Evolutionary conservation across 352 stramenopile species (phyloP).

Genomic region (Phytophthora tentaculata): DNA sequence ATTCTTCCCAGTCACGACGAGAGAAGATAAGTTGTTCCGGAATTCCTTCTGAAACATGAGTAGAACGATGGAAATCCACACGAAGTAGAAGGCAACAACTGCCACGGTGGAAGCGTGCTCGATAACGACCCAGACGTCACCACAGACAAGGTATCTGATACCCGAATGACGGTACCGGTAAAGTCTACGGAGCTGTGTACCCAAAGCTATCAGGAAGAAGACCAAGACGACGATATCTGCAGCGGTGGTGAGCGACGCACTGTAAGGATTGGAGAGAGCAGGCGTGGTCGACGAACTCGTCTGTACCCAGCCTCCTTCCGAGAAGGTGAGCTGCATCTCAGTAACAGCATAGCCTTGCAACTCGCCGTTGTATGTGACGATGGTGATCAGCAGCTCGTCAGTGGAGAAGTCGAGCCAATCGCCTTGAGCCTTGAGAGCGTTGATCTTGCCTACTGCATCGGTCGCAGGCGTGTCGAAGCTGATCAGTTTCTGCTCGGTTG

Average conservation of each 20-base stretch:
- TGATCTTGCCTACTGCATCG: constrained; percentile 31
- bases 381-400: constrained; percentile 46
- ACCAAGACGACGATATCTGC: constrained; percentile 47
- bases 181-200: constrained; percentile 25
- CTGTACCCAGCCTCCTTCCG: constrained; percentile 42
- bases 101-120: constrained; percentile 19
- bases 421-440: constrained; percentile 32
- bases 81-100: constrained; percentile 45
- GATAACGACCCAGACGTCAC: constrained; percentile 39
- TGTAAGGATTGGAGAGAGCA: constrained; percentile 45
- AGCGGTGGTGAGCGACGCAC: constrained; percentile 16
- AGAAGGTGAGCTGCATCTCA: constrained; percentile 42
- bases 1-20: constrained; percentile 25
- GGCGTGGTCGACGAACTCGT: constrained; percentile 41
- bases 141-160: constrained; percentile 36
- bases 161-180: constrained; percentile 21
- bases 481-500: constrained; percentile 37
- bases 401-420: constrained; percentile 51
- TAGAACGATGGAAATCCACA: constrained; percentile 48
- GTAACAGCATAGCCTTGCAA: constrained; percentile 52
- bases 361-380: constrained; percentile 67
- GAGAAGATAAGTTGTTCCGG: constrained; percentile 24
- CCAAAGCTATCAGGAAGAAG: constrained; percentile 36
- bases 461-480: constrained; percentile 54
- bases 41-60: constrained; percentile 46